Evolutionary conservation across 2,329 filamentous ascomycete genomes (phyloP).

Genomic region (Xylariaceae sp.): DNA sequence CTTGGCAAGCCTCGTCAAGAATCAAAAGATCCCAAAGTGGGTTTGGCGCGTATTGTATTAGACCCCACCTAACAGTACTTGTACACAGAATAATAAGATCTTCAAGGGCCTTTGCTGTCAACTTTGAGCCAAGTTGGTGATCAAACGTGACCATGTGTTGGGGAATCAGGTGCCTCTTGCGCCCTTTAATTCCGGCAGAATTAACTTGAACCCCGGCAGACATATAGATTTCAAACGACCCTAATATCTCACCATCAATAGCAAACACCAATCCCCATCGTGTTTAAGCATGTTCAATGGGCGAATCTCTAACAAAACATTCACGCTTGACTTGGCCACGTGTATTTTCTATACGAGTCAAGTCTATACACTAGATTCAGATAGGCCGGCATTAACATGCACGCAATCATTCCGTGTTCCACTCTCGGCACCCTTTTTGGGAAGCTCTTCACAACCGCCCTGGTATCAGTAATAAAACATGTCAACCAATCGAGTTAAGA

Average conservation of each 20-base stretch:
- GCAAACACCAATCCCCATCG: too few species aligned
- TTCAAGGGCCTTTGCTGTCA: slow-evolving; percentile 9
- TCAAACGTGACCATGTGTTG: slow-evolving; percentile 16
- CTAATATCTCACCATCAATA: too few species aligned
- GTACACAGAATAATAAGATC: not conserved
- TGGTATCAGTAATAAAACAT: slow-evolving; percentile 21
- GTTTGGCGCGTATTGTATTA: slow-evolving; percentile 6
- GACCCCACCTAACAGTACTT: too few species aligned
- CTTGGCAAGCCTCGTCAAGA: slow-evolving; percentile 15
- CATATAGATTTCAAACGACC: not conserved
- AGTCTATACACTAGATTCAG: slow-evolving; percentile 13
- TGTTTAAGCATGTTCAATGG: not conserved
- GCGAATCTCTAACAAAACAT: not conserved
- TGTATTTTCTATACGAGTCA: slow-evolving; percentile 12
- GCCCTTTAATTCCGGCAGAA: slow-evolving; percentile 26
- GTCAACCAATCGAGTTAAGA: slow-evolving; percentile 13
- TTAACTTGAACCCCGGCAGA: slow-evolving; percentile 1
- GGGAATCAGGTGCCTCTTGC: slow-evolving; percentile 1
- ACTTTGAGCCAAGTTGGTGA: slow-evolving; percentile 18
- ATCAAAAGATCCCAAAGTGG: slow-evolving; percentile 8
- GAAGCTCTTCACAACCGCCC: slow-evolving; percentile 24
- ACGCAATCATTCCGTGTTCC: slow-evolving; percentile 24
- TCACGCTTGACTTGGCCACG: slow-evolving; percentile 15
- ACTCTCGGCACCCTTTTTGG: slow-evolving; percentile 17
- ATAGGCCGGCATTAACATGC: slow-evolving; percentile 28